Evolutionary conservation across 495 filamentous ascomycete species (phyloP).

Genomic region (Tetracladium setigerum): DNA sequence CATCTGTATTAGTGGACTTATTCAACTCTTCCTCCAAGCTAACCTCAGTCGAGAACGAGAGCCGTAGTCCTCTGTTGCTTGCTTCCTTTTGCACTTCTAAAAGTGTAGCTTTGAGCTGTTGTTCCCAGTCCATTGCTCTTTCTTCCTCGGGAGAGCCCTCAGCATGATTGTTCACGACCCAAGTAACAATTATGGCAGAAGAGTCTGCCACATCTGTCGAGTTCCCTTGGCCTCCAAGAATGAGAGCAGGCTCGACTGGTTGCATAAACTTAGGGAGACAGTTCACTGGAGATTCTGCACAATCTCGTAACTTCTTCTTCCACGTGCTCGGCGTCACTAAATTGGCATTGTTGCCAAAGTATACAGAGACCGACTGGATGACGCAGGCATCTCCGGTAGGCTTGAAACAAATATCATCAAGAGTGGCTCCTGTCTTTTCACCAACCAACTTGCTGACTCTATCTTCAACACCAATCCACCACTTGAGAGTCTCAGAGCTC

Average conservation of each 20-base stretch:
- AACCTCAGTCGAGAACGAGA: conserved; percentile 92
- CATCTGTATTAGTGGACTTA: conserved; percentile 95
- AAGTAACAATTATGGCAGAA: conserved; percentile 76
- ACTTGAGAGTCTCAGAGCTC: conserved; percentile 76
- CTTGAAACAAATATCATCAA: conserved; percentile 90
- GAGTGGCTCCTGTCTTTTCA: conserved; percentile 46
- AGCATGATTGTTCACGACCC: conserved; percentile 88
- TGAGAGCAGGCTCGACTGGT: conserved; percentile 74
- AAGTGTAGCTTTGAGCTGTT: conserved; percentile 61
- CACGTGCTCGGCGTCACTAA: conserved; percentile 55
- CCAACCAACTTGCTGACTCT: conserved; percentile 64
- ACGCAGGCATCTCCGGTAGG: conserved; percentile 87
- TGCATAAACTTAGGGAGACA: conserved; percentile 85
- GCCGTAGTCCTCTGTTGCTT: conserved; percentile 61
- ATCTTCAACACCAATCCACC: conserved; percentile 92
- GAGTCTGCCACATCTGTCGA: conserved; percentile 63
- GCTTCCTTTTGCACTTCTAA: conserved; percentile 75
- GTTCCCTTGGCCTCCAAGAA: conserved; percentile 72
- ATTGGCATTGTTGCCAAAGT: conserved; percentile 65
- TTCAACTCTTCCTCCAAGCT: conserved; percentile 90
- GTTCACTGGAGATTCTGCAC: conserved; percentile 66
- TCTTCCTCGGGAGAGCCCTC: conserved; percentile 61
- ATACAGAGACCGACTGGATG: conserved; percentile 80
- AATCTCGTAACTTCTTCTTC: conserved; percentile 58
- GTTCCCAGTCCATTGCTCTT: conserved; percentile 84